phyloP scores from a whole-genome alignment of 2,329 filamentous ascomycete genomes.

The Exophiala mesophila region DNA sequence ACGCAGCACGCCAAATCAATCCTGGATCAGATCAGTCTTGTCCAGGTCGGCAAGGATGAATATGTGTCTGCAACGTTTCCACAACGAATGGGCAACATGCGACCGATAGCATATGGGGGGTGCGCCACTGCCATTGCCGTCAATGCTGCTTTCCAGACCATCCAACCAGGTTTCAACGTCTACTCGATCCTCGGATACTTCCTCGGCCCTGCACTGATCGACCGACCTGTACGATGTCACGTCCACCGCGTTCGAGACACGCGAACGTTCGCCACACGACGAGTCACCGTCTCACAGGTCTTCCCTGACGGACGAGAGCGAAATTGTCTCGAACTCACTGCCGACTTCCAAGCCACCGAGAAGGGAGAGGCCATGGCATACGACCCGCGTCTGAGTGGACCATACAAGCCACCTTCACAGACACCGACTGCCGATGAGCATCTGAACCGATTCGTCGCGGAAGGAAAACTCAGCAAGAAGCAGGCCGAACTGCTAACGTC shows the following conservation, averaged over 20 bases:
- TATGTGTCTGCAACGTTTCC: constrained; percentile 1
- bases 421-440: constrained; percentile 23
- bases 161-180: constrained; percentile 34
- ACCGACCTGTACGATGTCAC: constrained; percentile 35
- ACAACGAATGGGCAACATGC: constrained; percentile 7
- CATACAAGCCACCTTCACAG: constrained; percentile 31
- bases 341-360: constrained; percentile 46
- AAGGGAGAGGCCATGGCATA: constrained; percentile 34
- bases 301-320: constrained; percentile 35
- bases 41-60: constrained; percentile 3
- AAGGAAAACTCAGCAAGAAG: constrained; percentile 27
- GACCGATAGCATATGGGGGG: constrained; percentile 43
- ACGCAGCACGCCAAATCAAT: not conserved
- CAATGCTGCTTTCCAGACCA: constrained; percentile 39
- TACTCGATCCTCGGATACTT: constrained; percentile 47
- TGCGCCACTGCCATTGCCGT: constrained; percentile 40
- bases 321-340: constrained; percentile 40
- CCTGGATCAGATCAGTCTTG: constrained; percentile 1
- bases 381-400: constrained; percentile 32
- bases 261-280: constrained; percentile 45
- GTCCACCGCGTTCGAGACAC: constrained; percentile 41
- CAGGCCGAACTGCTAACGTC: constrained; percentile 24
- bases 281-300: constrained; percentile 43
- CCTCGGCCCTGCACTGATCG: constrained; percentile 42
- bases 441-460: constrained; percentile 18